These are phyloP conservation scores for Aspergillus oerlinghausenensis DNA, from an alignment of 2,329 filamentous ascomycete genomes.

Conservation along the genomic window DNA sequence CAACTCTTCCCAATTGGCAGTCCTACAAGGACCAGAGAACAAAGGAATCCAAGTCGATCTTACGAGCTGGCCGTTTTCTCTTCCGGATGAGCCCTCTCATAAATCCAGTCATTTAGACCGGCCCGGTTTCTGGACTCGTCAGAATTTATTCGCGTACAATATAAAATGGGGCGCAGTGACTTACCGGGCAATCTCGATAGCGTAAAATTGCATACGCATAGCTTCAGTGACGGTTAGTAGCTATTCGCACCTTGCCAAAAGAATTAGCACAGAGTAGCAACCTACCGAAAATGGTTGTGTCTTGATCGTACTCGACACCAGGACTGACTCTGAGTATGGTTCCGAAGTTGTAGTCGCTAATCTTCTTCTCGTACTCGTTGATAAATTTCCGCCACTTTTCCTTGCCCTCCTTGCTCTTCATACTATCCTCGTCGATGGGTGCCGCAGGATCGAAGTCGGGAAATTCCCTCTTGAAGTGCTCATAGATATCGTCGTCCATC, in stretches of 20 bases:
- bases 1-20: background rate
- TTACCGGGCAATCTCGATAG: slow-evolving; percentile 68
- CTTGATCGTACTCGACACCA: slow-evolving; percentile 77
- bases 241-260: background rate
- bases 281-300: slow-evolving; percentile 87
- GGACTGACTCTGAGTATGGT: slow-evolving; percentile 80
- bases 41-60: background rate
- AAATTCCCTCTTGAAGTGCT: slow-evolving; percentile 81
- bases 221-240: slow-evolving; percentile 29
- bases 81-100: slow-evolving; percentile 70
- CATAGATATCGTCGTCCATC: slow-evolving; percentile 90
- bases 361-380: slow-evolving; percentile 85
- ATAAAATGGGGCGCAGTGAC: slow-evolving; percentile 14
- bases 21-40: background rate
- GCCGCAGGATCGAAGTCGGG: slow-evolving; percentile 83
- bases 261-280: background rate
- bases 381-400: slow-evolving; percentile 93
- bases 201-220: slow-evolving; percentile 79
- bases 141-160: slow-evolving; percentile 4
- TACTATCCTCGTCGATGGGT: slow-evolving; percentile 82
- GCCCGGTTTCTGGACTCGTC: slow-evolving; percentile 61
- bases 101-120: slow-evolving; percentile 95
- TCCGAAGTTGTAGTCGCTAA: slow-evolving; percentile 98
- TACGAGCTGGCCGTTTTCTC: slow-evolving; percentile 38
- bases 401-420: slow-evolving; percentile 97